Conservation (phyloP, 2,329 filamentous ascomycete species). For the Colletotrichum filicis region DNA sequence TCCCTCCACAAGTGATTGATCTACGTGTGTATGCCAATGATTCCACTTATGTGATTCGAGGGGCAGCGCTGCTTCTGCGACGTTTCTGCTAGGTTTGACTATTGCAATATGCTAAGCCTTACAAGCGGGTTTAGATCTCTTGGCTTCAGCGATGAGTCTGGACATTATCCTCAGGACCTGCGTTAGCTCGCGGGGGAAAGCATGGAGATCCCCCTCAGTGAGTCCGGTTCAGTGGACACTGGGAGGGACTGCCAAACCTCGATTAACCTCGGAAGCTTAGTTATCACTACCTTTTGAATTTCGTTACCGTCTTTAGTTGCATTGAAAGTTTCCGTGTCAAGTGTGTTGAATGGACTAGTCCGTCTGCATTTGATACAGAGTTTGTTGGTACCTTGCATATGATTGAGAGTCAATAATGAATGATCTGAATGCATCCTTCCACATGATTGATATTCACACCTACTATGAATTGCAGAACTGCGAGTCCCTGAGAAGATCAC, state of each 20-base stretch:
- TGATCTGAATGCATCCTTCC: background rate
- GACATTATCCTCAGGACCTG: background rate
- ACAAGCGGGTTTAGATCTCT: background rate
- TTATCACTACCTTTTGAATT: background rate
- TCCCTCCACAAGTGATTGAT: background rate
- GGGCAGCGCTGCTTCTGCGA: background rate
- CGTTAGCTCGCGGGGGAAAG: background rate
- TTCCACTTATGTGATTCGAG: background rate
- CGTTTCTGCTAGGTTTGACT: background rate
- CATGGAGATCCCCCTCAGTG: background rate
- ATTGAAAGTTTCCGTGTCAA: background rate
- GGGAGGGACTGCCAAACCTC: background rate
- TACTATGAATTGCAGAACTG: background rate
- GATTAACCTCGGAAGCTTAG: no score
- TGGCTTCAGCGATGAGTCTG: background rate
- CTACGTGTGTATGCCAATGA: background rate
- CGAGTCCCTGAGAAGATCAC: background rate
- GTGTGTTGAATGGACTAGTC: background rate
- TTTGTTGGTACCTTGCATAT: background rate
- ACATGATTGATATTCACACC: background rate
- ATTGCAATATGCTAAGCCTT: conserved; percentile 8
- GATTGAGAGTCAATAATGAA: background rate
- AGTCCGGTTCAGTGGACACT: background rate
- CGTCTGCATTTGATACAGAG: background rate
- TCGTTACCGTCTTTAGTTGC: background rate